Conservation (phyloP, 495 filamentous ascomycete genomes). For the Daldinia vernicosa region DNA sequence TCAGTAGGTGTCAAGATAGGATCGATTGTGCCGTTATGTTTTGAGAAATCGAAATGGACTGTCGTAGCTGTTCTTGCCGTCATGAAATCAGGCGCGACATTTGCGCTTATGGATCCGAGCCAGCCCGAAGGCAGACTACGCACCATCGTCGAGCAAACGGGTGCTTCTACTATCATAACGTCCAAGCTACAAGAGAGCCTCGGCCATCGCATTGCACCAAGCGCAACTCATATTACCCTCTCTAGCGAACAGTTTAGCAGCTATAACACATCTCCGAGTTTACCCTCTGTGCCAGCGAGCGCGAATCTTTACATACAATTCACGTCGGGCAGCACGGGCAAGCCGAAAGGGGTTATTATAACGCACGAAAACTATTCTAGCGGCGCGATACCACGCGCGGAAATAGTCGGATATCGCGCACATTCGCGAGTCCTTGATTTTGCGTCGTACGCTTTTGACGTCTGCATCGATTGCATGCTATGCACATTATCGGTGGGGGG, state of each 20-base stretch:
- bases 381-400: conserved; percentile 52
- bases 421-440: conserved; percentile 59
- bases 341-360: conserved; percentile 58
- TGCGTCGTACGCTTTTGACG: conserved; percentile 62
- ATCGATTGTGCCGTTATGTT: conserved; percentile 59
- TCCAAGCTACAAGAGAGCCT: conserved; percentile 53
- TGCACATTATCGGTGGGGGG: conserved; percentile 63
- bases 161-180: conserved; percentile 61
- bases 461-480: conserved; percentile 61
- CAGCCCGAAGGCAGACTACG: conserved; percentile 60
- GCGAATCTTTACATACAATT: conserved; percentile 55
- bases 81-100: conserved; percentile 61
- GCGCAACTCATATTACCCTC: conserved; percentile 36
- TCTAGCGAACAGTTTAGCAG: conserved; percentile 25
- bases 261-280: conserved; percentile 10
- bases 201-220: conserved; percentile 44
- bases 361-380: conserved; percentile 55
- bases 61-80: conserved; percentile 62
- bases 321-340: conserved; percentile 60
- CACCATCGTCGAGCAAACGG: conserved; percentile 61
- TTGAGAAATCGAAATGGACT: conserved; percentile 65
- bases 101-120: conserved; percentile 53
- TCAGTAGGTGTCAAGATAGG: conserved; percentile 57
- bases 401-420: conserved; percentile 50
- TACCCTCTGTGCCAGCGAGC: conserved; percentile 44